Evolutionary conservation across 768 basidiomycete genomes (phyloP).

Genomic region (Dioszegia aurantiaca): DNA sequence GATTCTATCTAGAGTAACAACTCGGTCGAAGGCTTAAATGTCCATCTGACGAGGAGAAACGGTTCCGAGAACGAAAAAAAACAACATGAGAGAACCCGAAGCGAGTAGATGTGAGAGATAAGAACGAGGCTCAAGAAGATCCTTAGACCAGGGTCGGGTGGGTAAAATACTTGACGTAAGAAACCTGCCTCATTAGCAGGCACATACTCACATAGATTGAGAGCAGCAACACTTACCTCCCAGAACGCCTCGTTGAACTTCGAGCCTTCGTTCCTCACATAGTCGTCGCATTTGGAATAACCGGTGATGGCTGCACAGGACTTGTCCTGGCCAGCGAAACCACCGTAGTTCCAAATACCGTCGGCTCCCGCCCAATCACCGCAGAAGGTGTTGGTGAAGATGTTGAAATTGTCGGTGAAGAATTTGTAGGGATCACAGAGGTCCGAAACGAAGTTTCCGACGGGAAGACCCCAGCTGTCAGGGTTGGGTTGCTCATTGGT

Average conservation of each 20-base stretch:
- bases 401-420: conserved; percentile 74
- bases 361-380: conserved; percentile 79
- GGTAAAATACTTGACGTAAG: conserved; percentile 52
- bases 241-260: conserved; percentile 49
- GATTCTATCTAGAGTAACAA: not conserved
- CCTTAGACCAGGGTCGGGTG: conserved; percentile 45
- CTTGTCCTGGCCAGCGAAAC: conserved; percentile 73
- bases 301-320: conserved; percentile 83
- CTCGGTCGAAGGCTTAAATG: not conserved
- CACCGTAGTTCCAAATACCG: conserved; percentile 71
- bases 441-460: conserved; percentile 74
- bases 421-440: conserved; percentile 72
- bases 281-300: conserved; percentile 73
- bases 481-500: conserved; percentile 70
- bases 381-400: conserved; percentile 51
- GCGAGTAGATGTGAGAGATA: not conserved
- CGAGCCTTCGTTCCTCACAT: conserved; percentile 66
- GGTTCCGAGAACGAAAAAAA: not conserved
- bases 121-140: conserved; percentile 2
- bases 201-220: too few relatives aligned
- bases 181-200: conserved; percentile 25
- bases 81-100: not conserved
- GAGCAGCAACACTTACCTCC: too few relatives aligned
- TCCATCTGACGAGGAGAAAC: not conserved
- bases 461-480: conserved; percentile 69